Base-by-base conservation (phyloP, 2,329 filamentous ascomycete genomes). In the Mycogone perniciosa region DNA sequence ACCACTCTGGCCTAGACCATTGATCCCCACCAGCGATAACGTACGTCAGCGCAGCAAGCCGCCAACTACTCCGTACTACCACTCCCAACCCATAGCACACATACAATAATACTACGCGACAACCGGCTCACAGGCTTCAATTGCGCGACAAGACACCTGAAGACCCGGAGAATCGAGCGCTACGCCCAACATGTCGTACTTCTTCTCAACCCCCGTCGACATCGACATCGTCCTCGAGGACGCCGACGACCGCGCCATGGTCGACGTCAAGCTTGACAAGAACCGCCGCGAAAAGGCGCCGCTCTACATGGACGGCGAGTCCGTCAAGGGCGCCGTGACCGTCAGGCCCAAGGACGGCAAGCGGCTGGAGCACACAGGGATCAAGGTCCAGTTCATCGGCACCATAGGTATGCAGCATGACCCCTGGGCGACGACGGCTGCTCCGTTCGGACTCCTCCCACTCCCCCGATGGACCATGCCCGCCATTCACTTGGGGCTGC, bases 351-450 rank as follows among this genome's bases (percentile, higher is more conserved):
- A 99, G 73, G 93, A 99, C 77, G 93, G 93, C 66, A 97, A 97
- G 78, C 83, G 93, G 55, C 77, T 99, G 65, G 93, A 99, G 72
- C 93, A 99, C 71, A 97, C 91, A 8, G 93, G 93, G 62, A 96
- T 99, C 80, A 99, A 99, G 74, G 92, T 99, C 63, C 93, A 99
- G 69, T 99, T 99, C 75, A 96, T 99, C 63, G 93, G 93, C 67
- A 95, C 91, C 56, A 99, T 99, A 77, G 89, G 89, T 93, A 75
- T 48, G 52, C 52, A 54, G 34, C 41, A 45, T 31, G 37, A 42
- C 46, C 42, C 47, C 43, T 44, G 27, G 30, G 41, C 29, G 41
- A 30, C 41, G 26, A 30, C 13, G 41, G 41, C 41, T 7, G 41
- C 41, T 26, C 42, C 48, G 20, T 33, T 31, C 46, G 41, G 46